Conservation (phyloP, 805 yeast species). For the Starmera amethionina region DNA sequence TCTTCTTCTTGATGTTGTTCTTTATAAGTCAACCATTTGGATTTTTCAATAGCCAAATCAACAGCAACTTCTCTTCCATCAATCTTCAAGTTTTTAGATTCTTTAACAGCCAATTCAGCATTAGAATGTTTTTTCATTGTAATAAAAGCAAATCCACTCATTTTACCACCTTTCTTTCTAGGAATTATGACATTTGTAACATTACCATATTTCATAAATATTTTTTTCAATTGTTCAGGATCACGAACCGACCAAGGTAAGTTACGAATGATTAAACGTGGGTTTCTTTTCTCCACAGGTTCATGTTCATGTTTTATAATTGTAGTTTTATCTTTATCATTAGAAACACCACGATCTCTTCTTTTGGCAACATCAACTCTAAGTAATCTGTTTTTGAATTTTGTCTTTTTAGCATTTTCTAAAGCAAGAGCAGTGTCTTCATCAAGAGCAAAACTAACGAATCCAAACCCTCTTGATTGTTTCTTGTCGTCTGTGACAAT, state of each 20-base stretch:
- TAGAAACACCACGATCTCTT: slow-evolving; percentile 51
- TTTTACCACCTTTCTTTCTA: slow-evolving; percentile 73
- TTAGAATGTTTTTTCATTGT: slow-evolving; percentile 72
- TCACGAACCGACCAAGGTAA: slow-evolving; percentile 93
- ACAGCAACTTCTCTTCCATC: slow-evolving; percentile 91
- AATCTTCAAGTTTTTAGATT: slow-evolving; percentile 62
- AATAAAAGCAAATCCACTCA: slow-evolving; percentile 93
- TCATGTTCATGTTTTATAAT: slow-evolving; percentile 11
- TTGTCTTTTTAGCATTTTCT: slow-evolving; percentile 51
- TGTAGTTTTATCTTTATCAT: slow-evolving; percentile 9
- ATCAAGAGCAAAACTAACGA: slow-evolving; percentile 77
- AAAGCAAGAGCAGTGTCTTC: slow-evolving; percentile 80
- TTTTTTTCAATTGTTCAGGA: slow-evolving; percentile 57
- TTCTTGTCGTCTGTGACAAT: slow-evolving; percentile 72
- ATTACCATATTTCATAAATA: slow-evolving; percentile 72
- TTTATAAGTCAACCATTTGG: slow-evolving; percentile 62
- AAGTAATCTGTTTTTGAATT: slow-evolving; percentile 56
- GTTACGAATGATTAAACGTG: slow-evolving; percentile 82
- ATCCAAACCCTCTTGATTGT: slow-evolving; percentile 89
- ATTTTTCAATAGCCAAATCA: slow-evolving; percentile 85
- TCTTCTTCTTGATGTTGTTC: slow-evolving; percentile 33
- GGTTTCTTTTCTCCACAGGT: slow-evolving; percentile 65
- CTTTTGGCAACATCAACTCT: slow-evolving; percentile 86
- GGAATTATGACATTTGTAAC: slow-evolving; percentile 88
- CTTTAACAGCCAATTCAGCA: slow-evolving; percentile 78